Evolutionary conservation across 192 early-diverging fungal genomes (phyloP), one percentile per base, ranked within the genome.

Genomic region (Coemansia sp.): DNA sequence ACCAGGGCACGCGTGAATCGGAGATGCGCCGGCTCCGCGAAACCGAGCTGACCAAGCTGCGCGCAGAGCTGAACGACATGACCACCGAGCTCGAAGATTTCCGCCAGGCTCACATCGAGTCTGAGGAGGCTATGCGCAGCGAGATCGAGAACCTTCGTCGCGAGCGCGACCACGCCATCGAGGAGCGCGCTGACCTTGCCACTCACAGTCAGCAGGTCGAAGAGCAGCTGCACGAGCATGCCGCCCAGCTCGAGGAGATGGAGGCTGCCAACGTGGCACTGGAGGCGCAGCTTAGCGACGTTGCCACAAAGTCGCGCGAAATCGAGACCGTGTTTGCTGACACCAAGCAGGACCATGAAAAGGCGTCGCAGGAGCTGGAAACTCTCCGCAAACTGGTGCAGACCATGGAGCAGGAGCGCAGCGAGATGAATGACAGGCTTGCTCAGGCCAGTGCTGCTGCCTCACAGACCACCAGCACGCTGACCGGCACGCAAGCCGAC

Each of bases 11-110:
- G 36, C 83, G 83, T 48, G 81, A 87, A 59, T 72, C 72, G 0
- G 86, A 89, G 68, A 71, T 88, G 30, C 82, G 84, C 12, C 75
- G 84, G 18, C 68, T 86, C 71, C 87, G 87, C 20, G 88, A 89
- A 68, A 73, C 69, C 22, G 88, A 88, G 68, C 61, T 89, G 62
- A 61, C 75, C 1, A 67, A 69, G 42, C 76, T 89, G 31, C 83
- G 84, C 33, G 70, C 69, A 16, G 82, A 88, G 70, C 84, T 89
- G 48, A 54, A 29, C 7, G 76, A 77, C 14, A 56, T 73, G 3
- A 71, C 84, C 8, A 28, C 64, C 6, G 83, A 85, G 68, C 73
- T 87, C 11, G 88, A 87, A n/a, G 85, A 85, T 32, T 69, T 81
- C 29, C 70, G 85, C 34, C 67, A 73, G 50, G 73, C 80, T 25